These are phyloP conservation scores for Biancaea sappan DNA, from an alignment of 306 rosid genomes.

Conservation along the genomic window DNA sequence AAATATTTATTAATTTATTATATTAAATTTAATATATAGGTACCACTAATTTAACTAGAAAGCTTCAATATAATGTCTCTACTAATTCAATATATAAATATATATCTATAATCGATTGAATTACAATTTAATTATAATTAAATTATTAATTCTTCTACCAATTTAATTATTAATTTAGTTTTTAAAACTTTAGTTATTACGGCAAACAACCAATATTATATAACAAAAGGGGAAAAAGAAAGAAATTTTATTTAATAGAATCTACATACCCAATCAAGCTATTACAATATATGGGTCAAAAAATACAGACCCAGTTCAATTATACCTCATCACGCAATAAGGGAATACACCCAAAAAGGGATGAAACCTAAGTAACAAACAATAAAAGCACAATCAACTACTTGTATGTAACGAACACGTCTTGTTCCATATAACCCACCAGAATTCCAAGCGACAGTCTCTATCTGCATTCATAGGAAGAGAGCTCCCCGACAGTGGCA, in stretches of 20 bases:
- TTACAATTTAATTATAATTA: too few relatives aligned
- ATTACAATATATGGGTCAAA: slow-evolving; percentile 34
- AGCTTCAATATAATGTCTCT: too few relatives aligned
- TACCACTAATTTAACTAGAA: too few relatives aligned
- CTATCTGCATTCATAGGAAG: slow-evolving; percentile 56
- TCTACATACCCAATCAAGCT: slow-evolving; percentile 12
- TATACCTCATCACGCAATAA: slow-evolving; percentile 52
- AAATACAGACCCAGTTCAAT: slow-evolving; percentile 25
- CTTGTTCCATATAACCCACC: slow-evolving; percentile 26
- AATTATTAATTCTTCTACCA: too few relatives aligned
- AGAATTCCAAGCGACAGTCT: neutral
- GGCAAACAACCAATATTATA: too few relatives aligned
- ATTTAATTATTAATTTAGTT: too few relatives aligned
- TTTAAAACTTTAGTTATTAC: too few relatives aligned
- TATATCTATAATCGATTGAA: too few relatives aligned
- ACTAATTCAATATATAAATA: too few relatives aligned
- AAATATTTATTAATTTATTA: too few relatives aligned
- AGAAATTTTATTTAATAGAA: neutral
- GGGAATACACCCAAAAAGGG: slow-evolving; percentile 58
- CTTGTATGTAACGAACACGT: neutral
- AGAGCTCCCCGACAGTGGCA: slow-evolving; percentile 44
- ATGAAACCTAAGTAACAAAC: slow-evolving; percentile 47
- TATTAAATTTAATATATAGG: too few relatives aligned
- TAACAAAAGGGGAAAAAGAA: too few relatives aligned
- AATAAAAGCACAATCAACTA: slow-evolving; percentile 28